Conservation (phyloP, 805 yeast genomes). For the Wickerhamomyces sydowiorum region DNA sequence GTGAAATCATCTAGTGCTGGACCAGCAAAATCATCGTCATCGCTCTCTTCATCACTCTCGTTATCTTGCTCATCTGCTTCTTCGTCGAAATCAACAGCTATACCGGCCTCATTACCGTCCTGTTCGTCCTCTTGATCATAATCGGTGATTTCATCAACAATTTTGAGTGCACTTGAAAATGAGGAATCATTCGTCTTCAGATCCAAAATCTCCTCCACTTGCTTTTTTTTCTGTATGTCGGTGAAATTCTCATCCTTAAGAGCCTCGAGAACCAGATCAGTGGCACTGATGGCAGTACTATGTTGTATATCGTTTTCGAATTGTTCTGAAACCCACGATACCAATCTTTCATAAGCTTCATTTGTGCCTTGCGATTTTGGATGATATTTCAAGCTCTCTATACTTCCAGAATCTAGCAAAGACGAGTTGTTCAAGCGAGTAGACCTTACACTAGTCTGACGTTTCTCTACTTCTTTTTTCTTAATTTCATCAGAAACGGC, state of each 20-base stretch:
- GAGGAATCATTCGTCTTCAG: slow-evolving; percentile 24
- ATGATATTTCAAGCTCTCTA: slow-evolving; percentile 51
- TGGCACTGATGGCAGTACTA: slow-evolving; percentile 63
- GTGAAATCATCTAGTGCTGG: slow-evolving; percentile 13
- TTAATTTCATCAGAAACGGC: slow-evolving; percentile 14
- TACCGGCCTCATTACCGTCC: slow-evolving; percentile 27
- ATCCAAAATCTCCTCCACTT: slow-evolving; percentile 42
- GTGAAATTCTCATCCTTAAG: slow-evolving; percentile 41
- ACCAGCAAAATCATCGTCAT: slow-evolving; percentile 25
- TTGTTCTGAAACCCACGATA: slow-evolving; percentile 49
- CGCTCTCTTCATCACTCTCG: slow-evolving; percentile 26
- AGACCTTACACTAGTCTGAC: slow-evolving; percentile 2
- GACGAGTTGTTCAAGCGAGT: slow-evolving; percentile 15
- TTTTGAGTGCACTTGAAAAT: slow-evolving; percentile 22
- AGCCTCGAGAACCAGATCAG: slow-evolving; percentile 56
- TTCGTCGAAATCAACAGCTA: slow-evolving; percentile 40
- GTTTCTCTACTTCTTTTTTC: slow-evolving; percentile 14
- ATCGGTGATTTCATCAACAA: slow-evolving; percentile 47
- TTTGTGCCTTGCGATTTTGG: slow-evolving; percentile 55
- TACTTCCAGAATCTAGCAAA: slow-evolving; percentile 25
- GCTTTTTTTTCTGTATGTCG: slow-evolving; percentile 40
- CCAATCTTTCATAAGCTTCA: slow-evolving; percentile 47
- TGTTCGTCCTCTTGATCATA: slow-evolving; percentile 22
- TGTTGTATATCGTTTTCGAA: slow-evolving; percentile 73
- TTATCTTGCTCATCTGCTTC: slow-evolving; percentile 33